Evolutionary conservation across 305 asterid genomes (phyloP), one percentile per base, ranked within the genome.

Genomic region (Solanum aculeatissimum): DNA sequence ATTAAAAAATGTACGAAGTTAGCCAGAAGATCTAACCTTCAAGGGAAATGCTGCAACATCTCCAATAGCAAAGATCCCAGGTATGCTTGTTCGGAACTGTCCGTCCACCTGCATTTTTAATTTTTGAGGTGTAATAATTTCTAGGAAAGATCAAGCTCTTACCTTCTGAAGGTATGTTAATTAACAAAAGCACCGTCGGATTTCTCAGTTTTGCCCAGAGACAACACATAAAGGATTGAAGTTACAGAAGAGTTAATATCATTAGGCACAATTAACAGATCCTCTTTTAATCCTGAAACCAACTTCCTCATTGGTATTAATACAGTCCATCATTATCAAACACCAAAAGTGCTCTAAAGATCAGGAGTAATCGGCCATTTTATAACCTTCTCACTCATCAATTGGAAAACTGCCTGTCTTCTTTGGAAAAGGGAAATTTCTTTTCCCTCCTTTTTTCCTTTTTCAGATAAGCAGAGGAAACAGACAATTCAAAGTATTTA

Each of bases 41-140:
- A 96, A 89, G 78, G 99, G 98, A 89, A 96, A 96, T 81, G 99
- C 99, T n/a, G 99, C 96, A 58, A 95, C 97, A 89, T 96, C 99
- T 72, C 99, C 99, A 86, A 96, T 89, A 54, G 99, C 98, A 86
- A 96, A 96, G 81, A 96, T 92, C 85, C 97, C 99, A 8, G 99
- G 98, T 88, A 92, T 43, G 81, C 74, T 91, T 77, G 98, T 93
- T 55, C 98, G 90, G 90, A 96, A 96, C 90, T 86, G 94, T 85
- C 99, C 97, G 89, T 96, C 98, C 43, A 96, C 99, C 99, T 96
- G 91, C 87, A 87, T 85, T 83, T 86, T 29, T 82, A 86, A 72
- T 40, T 54, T 54, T 87, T 65, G 45, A 68, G 83, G 82, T 42
- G 72, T 82, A 68, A 38, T 80, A 29, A 78, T 78, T 51, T 51